These are phyloP conservation scores for Candida ponderosae DNA, from an alignment of 805 yeast genomes.

Conservation along the genomic window DNA sequence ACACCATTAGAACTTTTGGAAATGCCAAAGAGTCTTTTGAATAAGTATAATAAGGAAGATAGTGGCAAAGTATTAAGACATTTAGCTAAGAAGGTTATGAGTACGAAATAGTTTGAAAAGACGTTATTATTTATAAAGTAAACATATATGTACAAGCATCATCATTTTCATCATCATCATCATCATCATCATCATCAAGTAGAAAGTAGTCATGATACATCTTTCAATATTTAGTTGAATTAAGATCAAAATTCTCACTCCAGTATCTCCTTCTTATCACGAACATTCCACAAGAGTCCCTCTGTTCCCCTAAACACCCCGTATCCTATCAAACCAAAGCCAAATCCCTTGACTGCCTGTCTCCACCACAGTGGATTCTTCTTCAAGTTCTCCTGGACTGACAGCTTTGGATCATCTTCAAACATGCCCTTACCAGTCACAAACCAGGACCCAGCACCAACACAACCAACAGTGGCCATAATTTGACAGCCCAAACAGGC, in stretches of 20 bases:
- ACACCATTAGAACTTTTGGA: constrained; percentile 63
- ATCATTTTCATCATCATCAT: neutral
- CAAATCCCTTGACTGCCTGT: constrained; percentile 40
- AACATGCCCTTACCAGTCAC: constrained; percentile 45
- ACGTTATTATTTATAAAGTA: no score
- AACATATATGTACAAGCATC: neutral
- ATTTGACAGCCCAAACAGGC: constrained; percentile 66
- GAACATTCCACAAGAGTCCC: constrained; percentile 45
- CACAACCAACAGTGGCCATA: constrained; percentile 49
- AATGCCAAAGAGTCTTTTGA: constrained; percentile 23
- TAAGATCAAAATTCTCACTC: neutral
- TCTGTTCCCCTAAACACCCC: constrained; percentile 62
- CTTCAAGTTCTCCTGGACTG: constrained; percentile 23
- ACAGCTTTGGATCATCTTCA: constrained; percentile 32
- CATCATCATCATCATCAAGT: neutral
- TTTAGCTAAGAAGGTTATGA: constrained; percentile 31
- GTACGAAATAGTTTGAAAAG: constrained; percentile 9
- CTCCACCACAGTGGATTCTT: constrained; percentile 59
- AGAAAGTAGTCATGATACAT: neutral
- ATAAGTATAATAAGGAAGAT: constrained; percentile 24
- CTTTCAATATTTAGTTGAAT: neutral
- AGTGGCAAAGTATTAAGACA: constrained; percentile 29
- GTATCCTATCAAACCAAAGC: constrained; percentile 43
- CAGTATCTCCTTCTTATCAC: constrained; percentile 16
- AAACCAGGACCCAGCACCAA: constrained; percentile 58